These are phyloP conservation scores for Boletus reticuloceps DNA, from an alignment of 768 basidiomycete species.

Conservation along the genomic window DNA sequence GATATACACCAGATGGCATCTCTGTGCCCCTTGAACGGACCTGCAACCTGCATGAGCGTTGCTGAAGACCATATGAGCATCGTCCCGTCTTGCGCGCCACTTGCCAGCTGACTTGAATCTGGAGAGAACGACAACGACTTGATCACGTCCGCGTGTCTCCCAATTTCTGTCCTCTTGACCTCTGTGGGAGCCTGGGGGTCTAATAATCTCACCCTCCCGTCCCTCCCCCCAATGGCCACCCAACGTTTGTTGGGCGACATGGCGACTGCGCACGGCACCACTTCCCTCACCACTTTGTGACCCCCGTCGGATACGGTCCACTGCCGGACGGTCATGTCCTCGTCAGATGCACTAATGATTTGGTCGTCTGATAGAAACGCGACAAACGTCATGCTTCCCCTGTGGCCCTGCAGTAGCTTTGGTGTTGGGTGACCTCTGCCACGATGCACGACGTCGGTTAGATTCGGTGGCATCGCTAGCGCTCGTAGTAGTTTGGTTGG, in stretches of 20 bases:
- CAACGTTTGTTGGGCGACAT: conserved; percentile 7
- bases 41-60: conserved; percentile 3
- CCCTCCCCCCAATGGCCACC: conserved; percentile 18
- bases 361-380: conserved; percentile 12
- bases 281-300: conserved; percentile 4
- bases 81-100: conserved; percentile 16
- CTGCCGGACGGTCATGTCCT: conserved; percentile 16
- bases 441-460: background rate
- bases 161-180: background rate
- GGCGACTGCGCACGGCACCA: background rate
- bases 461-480: conserved; percentile 2
- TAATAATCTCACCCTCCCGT: conserved; percentile 12
- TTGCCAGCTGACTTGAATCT: conserved; percentile 12
- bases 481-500: background rate
- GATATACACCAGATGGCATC: conserved; percentile 17
- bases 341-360: conserved; percentile 19
- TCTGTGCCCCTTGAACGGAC: conserved; percentile 6
- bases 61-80: conserved; percentile 16
- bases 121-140: conserved; percentile 20
- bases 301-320: conserved; percentile 9
- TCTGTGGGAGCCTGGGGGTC: background rate
- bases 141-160: conserved; percentile 3
- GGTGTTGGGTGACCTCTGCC: background rate
- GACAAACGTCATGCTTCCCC: conserved; percentile 12
- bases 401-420: conserved; percentile 12